phyloP scores from a whole-genome alignment of 2,329 filamentous ascomycete genomes.

The Incumbomyces delicatus region DNA sequence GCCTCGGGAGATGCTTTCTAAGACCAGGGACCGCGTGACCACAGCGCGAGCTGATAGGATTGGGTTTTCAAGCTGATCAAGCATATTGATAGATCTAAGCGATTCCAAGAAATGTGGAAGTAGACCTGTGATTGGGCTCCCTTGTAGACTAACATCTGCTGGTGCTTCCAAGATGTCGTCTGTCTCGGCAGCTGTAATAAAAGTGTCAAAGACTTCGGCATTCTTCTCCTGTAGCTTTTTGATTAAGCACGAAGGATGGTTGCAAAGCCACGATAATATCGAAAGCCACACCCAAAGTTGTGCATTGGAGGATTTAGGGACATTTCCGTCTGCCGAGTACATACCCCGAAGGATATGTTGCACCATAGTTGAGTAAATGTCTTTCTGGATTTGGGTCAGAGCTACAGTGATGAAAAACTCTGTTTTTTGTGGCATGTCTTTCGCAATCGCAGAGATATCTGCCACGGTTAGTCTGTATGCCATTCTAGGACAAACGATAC shows the following conservation, averaged over 20 bases:
- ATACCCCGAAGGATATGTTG: slow-evolving; percentile 29
- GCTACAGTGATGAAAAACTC: slow-evolving; percentile 74
- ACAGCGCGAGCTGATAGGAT: slow-evolving; percentile 57
- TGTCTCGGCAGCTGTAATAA: not conserved
- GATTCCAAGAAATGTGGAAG: slow-evolving; percentile 26
- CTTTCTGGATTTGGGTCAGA: slow-evolving; percentile 54
- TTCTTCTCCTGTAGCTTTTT: slow-evolving; percentile 34
- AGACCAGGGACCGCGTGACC: slow-evolving; percentile 59
- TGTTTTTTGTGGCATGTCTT: slow-evolving; percentile 61
- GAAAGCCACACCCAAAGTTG: slow-evolving; percentile 47
- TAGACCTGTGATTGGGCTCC: slow-evolving; percentile 27
- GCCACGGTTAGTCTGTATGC: slow-evolving; percentile 18
- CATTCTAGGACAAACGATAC: not conserved
- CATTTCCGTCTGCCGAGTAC: slow-evolving; percentile 23
- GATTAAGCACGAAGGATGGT: slow-evolving; percentile 47
- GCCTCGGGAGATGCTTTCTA: slow-evolving; percentile 47
- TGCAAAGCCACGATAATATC: slow-evolving; percentile 45
- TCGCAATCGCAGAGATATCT: slow-evolving; percentile 57
- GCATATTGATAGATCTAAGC: slow-evolving; percentile 13
- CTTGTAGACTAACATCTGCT: slow-evolving; percentile 25
- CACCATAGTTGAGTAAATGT: slow-evolving; percentile 51
- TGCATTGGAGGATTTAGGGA: slow-evolving; percentile 22
- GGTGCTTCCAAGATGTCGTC: slow-evolving; percentile 1
- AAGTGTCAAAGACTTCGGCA: slow-evolving; percentile 2
- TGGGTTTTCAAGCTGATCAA: slow-evolving; percentile 29